Percentiles rank a stretch among this genome's conserved stretches.
phyloP scores from a whole-genome alignment of 148 eudicot species.

The Pouteria glomerata region DNA sequence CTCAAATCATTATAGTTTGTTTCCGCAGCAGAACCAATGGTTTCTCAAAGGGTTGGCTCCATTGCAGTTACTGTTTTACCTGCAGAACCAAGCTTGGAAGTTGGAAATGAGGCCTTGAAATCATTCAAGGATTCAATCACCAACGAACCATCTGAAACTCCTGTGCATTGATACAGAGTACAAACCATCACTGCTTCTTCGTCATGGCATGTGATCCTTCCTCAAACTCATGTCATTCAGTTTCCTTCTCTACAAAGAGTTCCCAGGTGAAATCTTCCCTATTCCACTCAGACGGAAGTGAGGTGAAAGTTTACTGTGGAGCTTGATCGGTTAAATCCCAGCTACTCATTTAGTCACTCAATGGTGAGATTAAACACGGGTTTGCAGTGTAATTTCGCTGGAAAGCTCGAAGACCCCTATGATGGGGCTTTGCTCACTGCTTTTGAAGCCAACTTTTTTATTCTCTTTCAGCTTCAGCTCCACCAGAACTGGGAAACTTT shows the following conservation, averaged over 20 bases:
- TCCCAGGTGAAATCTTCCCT: constrained; percentile 55
- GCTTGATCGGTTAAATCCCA: constrained; percentile 64
- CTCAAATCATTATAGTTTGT: too few relatives aligned
- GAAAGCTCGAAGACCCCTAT: too few relatives aligned
- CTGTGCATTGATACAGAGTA: constrained; percentile 50
- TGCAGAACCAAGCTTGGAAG: constrained; percentile 23
- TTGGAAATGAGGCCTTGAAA: constrained; percentile 45
- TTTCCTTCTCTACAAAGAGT: constrained; percentile 38
- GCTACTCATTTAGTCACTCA: constrained; percentile 53
- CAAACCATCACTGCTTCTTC: constrained; percentile 67
- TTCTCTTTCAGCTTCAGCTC: constrained; percentile 53
- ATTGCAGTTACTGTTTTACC: constrained; percentile 12
- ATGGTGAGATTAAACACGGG: constrained; percentile 58
- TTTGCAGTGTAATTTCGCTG: too few relatives aligned
- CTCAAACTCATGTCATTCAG: constrained; percentile 32
- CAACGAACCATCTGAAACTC: constrained; percentile 55
- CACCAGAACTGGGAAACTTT: constrained; percentile 51
- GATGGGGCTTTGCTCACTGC: constrained; percentile 51
- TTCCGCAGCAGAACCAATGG: background rate
- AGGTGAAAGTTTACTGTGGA: constrained; percentile 56
- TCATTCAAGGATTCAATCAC: constrained; percentile 54
- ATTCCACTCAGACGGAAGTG: too few relatives aligned
- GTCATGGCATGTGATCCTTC: constrained; percentile 63
- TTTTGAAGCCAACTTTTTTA: constrained; percentile 44
- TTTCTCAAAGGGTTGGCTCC: background rate